Evolutionary conservation across 2,329 filamentous ascomycete species (phyloP), one percentile per base, ranked within the genome.

Genomic region (Bipolaris oryzae): DNA sequence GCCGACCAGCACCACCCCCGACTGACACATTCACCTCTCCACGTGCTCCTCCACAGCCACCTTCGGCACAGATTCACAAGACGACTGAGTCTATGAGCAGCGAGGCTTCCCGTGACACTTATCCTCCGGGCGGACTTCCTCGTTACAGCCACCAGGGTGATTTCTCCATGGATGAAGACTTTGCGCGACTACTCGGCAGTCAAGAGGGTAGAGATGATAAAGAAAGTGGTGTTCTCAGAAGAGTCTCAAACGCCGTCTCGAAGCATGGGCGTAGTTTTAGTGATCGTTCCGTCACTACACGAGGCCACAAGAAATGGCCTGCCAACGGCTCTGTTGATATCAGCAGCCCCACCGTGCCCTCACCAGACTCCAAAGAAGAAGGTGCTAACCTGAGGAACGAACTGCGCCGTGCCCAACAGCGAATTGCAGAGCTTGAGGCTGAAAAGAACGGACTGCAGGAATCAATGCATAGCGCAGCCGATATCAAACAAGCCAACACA

Each of bases 141-240:
- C 78, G 79, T 35, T 79, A 85, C 59, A 96, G 89, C 75, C 84
- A 85, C 41, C 91, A 91, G 50, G 91, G 88, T 52, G 92, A 96
- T 63, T 95, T 97, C 71, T 95, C 90, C 57, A 87, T 96, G 88
- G 94, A 98, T 63, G 93, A 97, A 75, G 95, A 98, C 72, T 92
- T 97, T 86, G 90, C 91, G 51, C 89, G 93, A 55, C 94, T 97
- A 55, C 82, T 96, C 57, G 89, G 87, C 38, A 88, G 86, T 18
- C 88, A 88, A 21, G 90, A 92, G 62, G 76, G 67, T 82, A 71
- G 84, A 64, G 61, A 70, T 4, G 74, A 77, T 15, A 76, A 68
- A 59, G 72, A 74, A 15, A 56, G 58, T 52, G 74, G 64, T 47
- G 90, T 97, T 58, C 81, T 98, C 60, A 90, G 91, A 55, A 87